Evolutionary conservation across 2,329 filamentous ascomycete genomes (phyloP), one percentile per base, ranked within the genome.

Genomic region (Paraconiothyrium brasiliense): DNA sequence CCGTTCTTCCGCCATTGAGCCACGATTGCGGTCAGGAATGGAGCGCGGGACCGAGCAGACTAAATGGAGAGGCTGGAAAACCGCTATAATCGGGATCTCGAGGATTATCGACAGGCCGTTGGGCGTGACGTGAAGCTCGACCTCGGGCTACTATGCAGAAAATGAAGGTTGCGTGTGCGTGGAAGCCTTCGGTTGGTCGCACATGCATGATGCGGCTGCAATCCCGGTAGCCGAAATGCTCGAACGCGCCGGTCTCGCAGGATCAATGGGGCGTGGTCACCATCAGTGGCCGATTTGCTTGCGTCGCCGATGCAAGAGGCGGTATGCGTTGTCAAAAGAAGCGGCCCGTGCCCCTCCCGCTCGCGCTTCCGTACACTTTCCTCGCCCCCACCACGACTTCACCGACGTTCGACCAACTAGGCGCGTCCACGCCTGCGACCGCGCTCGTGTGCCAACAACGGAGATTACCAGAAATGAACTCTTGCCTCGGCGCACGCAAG

Each of bases 111-210:
- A 61, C 59, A 65, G 67, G 57, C 59, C 49, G 62, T 62, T 70
- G 69, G 67, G 65, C 66, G 65, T 64, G 67, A 65, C 59, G 64
- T 66, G 44, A 64, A 57, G 64, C 51, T 63, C 67, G 56, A 67
- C 66, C 68, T 70, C 66, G 66, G 65, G 65, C 67, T 49, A 64
- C 55, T 54, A 68, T 77, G 75, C 74, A 72, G 54, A 65, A 57
- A 49, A 47, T 59, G 51, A 54, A 67, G 69, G 63, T 70, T 69
- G 70, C 54, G 69, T 61, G 67, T 71, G 71, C 75, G 76, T 76
- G 71, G 69, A 67, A 61, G 60, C 50, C 54, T 72, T 66, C 70
- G 71, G 72, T 73, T 77, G 74, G 76, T 70, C 48, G 52, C 54
- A 68, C 63, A 54, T 46, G 39, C 54, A 60, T 60, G 58, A 39